Base-by-base conservation (phyloP, 2,329 filamentous ascomycete species). In the Trichophyton equinum region DNA sequence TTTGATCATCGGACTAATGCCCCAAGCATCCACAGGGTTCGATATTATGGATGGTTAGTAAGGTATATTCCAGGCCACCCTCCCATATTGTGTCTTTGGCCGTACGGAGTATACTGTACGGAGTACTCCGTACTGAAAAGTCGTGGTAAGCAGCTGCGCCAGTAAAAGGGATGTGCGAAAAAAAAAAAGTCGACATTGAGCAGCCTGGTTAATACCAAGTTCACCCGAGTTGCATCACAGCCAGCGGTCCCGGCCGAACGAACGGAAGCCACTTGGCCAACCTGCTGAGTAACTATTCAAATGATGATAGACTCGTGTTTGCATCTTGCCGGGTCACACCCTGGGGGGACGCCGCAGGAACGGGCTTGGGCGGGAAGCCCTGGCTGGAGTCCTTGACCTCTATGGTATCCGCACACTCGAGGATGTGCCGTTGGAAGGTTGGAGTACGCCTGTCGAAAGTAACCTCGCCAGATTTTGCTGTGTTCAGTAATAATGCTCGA, bases 401-500 rank as follows among this genome's bases (percentile, higher is more conserved):
- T 15, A 55, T 55, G 51, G 51, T 36, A 55, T 55, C 51, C 51
- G 51, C 51, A 55, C 51, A 36, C 51, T 27, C 51, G 33, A 27
- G 4, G 49, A 38, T 55, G 51, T 55, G 51, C 51, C 51, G 51
- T 11, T 55, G 22, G 22, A 47, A 56, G 51, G 36, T 38, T 36
- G 53, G 53, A 11, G 11, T 25, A 46, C 8, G 22, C 47, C 27
- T 49, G 42, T 44, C 15, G 11, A 18, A 18, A 18, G 40, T 36
- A 62, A 61, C 36, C 64, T 65, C 64, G 64, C 64, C 64, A 63
- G 64, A 64, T 59, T 65, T 65, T 65, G 61, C 64, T 65, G 36
- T 63, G 64, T 65, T 65, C 60, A 65, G 64, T 57, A 64, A 64
- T 61, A 61, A 18, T 44, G 58, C 56, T 42, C 49, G 46, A 59